Evolutionary conservation across 2,329 filamentous ascomycete species (phyloP).

Genomic region (Beauveria bassiana): DNA sequence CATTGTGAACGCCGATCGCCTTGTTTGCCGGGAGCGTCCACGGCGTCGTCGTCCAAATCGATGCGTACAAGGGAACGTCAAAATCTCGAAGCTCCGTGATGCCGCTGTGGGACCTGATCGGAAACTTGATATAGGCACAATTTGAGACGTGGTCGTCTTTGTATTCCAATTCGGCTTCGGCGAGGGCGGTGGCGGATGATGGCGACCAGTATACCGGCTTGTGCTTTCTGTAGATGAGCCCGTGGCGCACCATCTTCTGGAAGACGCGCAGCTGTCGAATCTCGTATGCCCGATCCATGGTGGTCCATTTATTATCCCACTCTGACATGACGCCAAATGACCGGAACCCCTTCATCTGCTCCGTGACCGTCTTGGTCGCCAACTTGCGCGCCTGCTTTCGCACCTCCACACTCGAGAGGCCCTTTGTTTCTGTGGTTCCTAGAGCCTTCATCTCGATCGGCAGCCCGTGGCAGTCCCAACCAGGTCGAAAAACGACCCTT

Average conservation of each 20-base stretch:
- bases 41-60: slow-evolving; percentile 98
- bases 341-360: slow-evolving; percentile 66
- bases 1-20: slow-evolving; percentile 73
- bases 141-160: slow-evolving; percentile 64
- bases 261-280: slow-evolving; percentile 68
- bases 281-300: slow-evolving; percentile 71
- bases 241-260: slow-evolving; percentile 63
- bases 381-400: slow-evolving; percentile 57
- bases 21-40: slow-evolving; percentile 95
- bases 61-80: slow-evolving; percentile 54
- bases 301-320: slow-evolving; percentile 70
- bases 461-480: slow-evolving; percentile 96
- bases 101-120: slow-evolving; percentile 40
- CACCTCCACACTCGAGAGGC: slow-evolving; percentile 48
- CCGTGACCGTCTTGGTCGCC: slow-evolving; percentile 58
- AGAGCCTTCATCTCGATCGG: slow-evolving; percentile 96
- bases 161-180: slow-evolving; percentile 80
- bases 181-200: slow-evolving; percentile 69
- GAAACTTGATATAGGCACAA: slow-evolving; percentile 75
- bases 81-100: slow-evolving; percentile 30
- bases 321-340: slow-evolving; percentile 74
- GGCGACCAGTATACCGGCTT: slow-evolving; percentile 86
- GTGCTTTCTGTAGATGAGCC: slow-evolving; percentile 67
- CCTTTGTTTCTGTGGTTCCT: slow-evolving; percentile 40
- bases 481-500: slow-evolving; percentile 74